phyloP scores from a whole-genome alignment of 2,329 filamentous ascomycete genomes.

The Pyrenophora graminea region DNA sequence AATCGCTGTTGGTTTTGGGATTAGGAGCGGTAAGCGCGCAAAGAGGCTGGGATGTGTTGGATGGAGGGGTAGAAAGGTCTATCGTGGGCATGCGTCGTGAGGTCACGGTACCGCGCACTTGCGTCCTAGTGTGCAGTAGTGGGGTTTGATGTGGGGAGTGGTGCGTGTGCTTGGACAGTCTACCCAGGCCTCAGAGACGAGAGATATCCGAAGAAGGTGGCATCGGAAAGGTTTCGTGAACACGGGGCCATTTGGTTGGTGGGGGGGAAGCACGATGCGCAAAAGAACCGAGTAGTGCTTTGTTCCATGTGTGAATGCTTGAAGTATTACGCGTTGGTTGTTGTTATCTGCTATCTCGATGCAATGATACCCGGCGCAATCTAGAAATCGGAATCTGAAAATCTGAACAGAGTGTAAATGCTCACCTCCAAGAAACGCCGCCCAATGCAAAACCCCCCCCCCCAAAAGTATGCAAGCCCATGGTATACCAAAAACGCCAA shows the following conservation, averaged over 20 bases:
- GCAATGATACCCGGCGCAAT: constrained; percentile 7
- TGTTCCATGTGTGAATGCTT: not conserved
- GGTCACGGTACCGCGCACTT: constrained; percentile 13
- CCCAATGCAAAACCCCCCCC: constrained; percentile 28
- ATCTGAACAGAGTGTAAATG: constrained; percentile 27
- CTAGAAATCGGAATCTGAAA: constrained; percentile 3
- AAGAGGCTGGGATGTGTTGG: constrained; percentile 2
- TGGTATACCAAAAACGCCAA: constrained; percentile 22
- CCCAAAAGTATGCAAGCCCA: constrained; percentile 12
- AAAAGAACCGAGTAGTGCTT: not conserved
- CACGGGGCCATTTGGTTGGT: constrained; percentile 2
- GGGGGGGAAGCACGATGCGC: not conserved
- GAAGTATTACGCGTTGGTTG: constrained; percentile 6
- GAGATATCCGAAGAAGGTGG: not conserved
- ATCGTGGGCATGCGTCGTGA: constrained; percentile 13
- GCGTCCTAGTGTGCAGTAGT: constrained; percentile 14
- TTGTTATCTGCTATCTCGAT: constrained; percentile 12
- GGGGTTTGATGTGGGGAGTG: constrained; percentile 8
- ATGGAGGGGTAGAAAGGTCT: constrained; percentile 9
- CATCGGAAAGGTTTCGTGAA: not conserved
- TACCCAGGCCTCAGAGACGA: not conserved
- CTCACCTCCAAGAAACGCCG: constrained; percentile 29
- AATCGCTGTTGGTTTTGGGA: not conserved
- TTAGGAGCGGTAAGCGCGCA: constrained; percentile 15
- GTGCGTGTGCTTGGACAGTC: constrained; percentile 6